phyloP scores from a whole-genome alignment of 352 stramenopile genomes.

The Phytopythium boreale region DNA sequence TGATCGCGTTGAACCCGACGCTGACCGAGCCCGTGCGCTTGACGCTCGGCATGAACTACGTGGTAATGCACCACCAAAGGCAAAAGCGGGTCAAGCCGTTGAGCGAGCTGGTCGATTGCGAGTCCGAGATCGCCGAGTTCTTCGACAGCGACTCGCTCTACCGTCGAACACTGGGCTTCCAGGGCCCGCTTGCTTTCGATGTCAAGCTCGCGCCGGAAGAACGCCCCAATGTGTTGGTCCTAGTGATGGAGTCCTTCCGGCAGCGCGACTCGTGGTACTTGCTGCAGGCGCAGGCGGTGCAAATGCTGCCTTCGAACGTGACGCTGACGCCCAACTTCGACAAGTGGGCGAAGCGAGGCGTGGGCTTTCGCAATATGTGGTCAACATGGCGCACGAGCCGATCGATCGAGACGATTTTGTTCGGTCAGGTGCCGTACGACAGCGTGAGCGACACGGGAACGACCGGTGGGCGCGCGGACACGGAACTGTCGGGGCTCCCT shows the following conservation, averaged over 20 bases:
- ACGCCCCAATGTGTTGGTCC: slow-evolving; percentile 56
- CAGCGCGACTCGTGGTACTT: slow-evolving; percentile 56
- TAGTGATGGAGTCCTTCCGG: slow-evolving; percentile 66
- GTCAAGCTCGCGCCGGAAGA: slow-evolving; percentile 33
- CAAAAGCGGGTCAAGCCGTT: slow-evolving; percentile 14
- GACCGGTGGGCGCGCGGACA: slow-evolving; percentile 28
- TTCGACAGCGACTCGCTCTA: slow-evolving; percentile 41
- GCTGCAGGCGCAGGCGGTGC: slow-evolving; percentile 22
- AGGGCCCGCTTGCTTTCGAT: slow-evolving; percentile 54
- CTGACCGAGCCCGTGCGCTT: slow-evolving; percentile 46
- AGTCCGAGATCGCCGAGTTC: slow-evolving; percentile 38
- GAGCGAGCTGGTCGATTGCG: slow-evolving; percentile 41
- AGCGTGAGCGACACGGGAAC: slow-evolving; percentile 50
- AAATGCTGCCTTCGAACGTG: slow-evolving; percentile 39
- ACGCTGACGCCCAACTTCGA: slow-evolving; percentile 68
- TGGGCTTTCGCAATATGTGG: slow-evolving; percentile 62
- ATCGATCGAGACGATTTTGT: slow-evolving; percentile 60
- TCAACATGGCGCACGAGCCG: slow-evolving; percentile 68
- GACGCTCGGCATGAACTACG: slow-evolving; percentile 24
- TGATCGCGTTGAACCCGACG: slow-evolving; percentile 54
- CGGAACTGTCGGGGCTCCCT: slow-evolving; percentile 42
- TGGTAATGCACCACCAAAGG: slow-evolving; percentile 4
- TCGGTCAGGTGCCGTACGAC: slow-evolving; percentile 62
- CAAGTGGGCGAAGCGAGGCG: slow-evolving; percentile 39
- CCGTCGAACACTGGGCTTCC: slow-evolving; percentile 42